Conservation (phyloP, 768 basidiomycete species). For the Amanita subjunquillea region DNA sequence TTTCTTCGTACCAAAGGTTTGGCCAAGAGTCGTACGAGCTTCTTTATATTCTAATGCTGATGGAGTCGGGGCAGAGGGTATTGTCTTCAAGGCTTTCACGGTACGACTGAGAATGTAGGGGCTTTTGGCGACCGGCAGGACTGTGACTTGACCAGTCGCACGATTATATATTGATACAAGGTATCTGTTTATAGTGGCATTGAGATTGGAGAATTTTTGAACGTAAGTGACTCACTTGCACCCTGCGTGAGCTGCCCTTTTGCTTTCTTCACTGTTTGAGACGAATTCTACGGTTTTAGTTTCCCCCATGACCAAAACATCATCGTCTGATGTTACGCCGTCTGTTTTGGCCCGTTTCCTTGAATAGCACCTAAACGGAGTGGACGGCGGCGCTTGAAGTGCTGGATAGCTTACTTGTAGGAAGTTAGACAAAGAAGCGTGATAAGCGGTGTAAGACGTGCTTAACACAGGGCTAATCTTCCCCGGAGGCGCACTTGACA, state of each 20-base stretch:
- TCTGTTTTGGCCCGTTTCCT: conserved; percentile 28
- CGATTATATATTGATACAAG: conserved; percentile 78
- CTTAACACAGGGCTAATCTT: conserved; percentile 29
- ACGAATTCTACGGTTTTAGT: conserved; percentile 78
- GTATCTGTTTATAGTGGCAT: conserved; percentile 45
- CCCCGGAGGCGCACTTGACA: conserved; percentile 18
- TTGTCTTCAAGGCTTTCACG: conserved; percentile 77
- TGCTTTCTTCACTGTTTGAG: conserved; percentile 47
- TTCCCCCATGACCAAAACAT: conserved; percentile 68
- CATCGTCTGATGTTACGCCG: conserved; percentile 14
- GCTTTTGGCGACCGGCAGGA: conserved; percentile 60
- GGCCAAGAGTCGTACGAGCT: conserved; percentile 72
- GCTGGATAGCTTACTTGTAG: conserved; percentile 45
- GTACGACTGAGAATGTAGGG: conserved; percentile 59
- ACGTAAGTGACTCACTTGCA: conserved; percentile 47
- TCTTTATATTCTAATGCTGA: conserved; percentile 43
- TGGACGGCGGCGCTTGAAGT: conserved; percentile 44
- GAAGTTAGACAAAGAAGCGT: not conserved
- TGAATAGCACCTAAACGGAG: conserved; percentile 52
- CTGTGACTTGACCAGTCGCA: conserved; percentile 53
- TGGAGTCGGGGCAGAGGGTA: conserved; percentile 39
- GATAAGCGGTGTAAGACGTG: conserved; percentile 10
- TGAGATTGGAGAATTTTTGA: conserved; percentile 2
- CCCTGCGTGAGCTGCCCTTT: conserved; percentile 38
- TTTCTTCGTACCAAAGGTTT: conserved; percentile 93